A percentile compares a stretch with the other conserved stretches of the same genome.
Evolutionary conservation across 768 basidiomycete genomes (phyloP).

Genomic region (Cystoderma amianthinum): DNA sequence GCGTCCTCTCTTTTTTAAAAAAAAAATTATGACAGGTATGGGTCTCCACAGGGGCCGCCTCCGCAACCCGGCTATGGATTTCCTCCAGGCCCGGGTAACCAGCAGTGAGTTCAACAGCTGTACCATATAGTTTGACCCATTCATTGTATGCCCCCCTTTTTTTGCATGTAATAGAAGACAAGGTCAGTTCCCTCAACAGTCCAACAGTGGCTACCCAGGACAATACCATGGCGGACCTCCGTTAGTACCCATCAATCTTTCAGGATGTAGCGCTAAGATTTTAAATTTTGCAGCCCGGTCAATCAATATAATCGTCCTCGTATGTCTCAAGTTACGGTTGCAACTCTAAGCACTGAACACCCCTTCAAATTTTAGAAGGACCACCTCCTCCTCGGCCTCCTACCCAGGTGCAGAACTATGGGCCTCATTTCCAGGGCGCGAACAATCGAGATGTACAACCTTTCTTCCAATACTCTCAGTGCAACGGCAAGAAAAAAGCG

Average conservation of each 20-base stretch:
- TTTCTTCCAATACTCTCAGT: conserved; percentile 85
- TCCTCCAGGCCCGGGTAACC: background rate
- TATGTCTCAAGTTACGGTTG: conserved; percentile 1
- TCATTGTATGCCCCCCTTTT: no score
- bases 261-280: background rate
- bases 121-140: no score
- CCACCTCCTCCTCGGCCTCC: conserved; percentile 53
- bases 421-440: conserved; percentile 44
- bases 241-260: background rate
- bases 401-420: conserved; percentile 51
- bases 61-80: conserved; percentile 9
- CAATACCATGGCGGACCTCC: conserved; percentile 8
- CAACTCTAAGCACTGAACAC: background rate
- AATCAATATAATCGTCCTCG: conserved; percentile 14
- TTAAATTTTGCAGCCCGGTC: conserved; percentile 9
- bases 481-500: conserved; percentile 83
- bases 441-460: conserved; percentile 44
- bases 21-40: conserved; percentile 17
- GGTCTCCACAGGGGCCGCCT: conserved; percentile 18
- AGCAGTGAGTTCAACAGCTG: no score
- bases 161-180: no score
- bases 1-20: no score
- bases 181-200: conserved; percentile 10
- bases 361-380: conserved; percentile 14
- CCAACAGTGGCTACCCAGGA: conserved; percentile 12